Conservation (phyloP, 2,329 filamentous ascomycete genomes). For the Calonectria pauciramosa region DNA sequence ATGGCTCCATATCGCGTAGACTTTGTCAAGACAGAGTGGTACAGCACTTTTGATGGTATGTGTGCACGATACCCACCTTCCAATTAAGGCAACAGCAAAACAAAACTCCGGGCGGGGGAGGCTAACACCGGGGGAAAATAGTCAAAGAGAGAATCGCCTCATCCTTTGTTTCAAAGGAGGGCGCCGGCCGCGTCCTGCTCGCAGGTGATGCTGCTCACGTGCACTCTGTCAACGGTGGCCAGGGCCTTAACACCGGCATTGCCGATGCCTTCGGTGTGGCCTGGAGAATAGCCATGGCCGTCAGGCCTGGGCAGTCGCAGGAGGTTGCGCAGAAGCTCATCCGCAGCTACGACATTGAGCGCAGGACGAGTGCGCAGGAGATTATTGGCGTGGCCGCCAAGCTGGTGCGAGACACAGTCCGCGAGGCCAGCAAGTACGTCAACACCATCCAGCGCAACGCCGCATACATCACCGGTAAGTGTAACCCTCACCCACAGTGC, state of each 20-base stretch:
- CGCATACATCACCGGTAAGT: slow-evolving; percentile 61
- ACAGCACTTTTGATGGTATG: slow-evolving; percentile 63
- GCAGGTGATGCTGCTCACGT: slow-evolving; percentile 71
- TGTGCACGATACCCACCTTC: neutral
- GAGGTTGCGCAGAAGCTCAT: slow-evolving; percentile 46
- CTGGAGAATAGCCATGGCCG: slow-evolving; percentile 62
- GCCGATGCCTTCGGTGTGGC: slow-evolving; percentile 68
- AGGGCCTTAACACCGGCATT: slow-evolving; percentile 71
- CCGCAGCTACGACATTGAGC: slow-evolving; percentile 60
- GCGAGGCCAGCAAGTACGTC: slow-evolving; percentile 60
- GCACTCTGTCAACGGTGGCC: slow-evolving; percentile 68
- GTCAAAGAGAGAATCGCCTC: slow-evolving; percentile 58
- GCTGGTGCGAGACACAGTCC: slow-evolving; percentile 60
- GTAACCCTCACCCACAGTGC: neutral
- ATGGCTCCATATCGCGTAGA: slow-evolving; percentile 58
- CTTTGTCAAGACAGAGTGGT: slow-evolving; percentile 62
- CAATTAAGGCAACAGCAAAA: neutral
- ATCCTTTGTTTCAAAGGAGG: slow-evolving; percentile 55
- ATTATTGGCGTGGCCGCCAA: slow-evolving; percentile 63
- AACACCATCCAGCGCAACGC: slow-evolving; percentile 62
- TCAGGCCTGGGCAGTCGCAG: slow-evolving; percentile 36
- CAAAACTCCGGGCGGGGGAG: neutral
- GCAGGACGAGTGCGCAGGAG: slow-evolving; percentile 57
- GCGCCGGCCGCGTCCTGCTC: slow-evolving; percentile 62
- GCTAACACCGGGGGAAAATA: slow-evolving; percentile 30